Conservation (phyloP, 768 basidiomycete genomes). For the Sutorius australiensis region DNA sequence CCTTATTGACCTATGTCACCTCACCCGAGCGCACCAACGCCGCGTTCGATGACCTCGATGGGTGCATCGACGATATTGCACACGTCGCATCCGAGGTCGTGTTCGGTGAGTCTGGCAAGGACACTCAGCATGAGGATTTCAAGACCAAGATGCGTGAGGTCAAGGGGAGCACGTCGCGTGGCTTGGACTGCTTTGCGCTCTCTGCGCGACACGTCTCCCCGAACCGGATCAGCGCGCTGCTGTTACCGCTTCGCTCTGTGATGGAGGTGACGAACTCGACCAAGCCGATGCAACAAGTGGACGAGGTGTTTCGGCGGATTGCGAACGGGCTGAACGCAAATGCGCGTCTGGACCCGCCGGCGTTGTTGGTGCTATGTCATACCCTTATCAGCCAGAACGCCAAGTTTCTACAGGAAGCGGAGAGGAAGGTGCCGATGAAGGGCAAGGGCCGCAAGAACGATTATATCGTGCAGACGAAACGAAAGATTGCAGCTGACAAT, state of each 20-base stretch:
- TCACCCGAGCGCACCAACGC: conserved; percentile 47
- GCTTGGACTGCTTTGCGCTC: conserved; percentile 81
- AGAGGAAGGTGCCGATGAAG: conserved; percentile 30
- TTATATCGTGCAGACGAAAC: conserved; percentile 75
- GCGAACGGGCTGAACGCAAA: conserved; percentile 85
- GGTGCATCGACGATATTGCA: conserved; percentile 73
- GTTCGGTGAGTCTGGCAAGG: conserved; percentile 90
- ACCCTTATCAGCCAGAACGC: conserved; percentile 90
- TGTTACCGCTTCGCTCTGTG: conserved; percentile 76
- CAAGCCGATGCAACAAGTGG: conserved; percentile 78
- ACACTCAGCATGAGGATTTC: conserved; percentile 85
- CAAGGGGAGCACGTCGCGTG: conserved; percentile 73
- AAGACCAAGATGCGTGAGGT: conserved; percentile 95
- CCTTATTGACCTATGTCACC: conserved; percentile 78
- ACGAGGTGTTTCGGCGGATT: conserved; percentile 83
- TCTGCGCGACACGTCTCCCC: conserved; percentile 79
- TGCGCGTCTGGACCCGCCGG: conserved; percentile 58
- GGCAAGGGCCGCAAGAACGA: conserved; percentile 42
- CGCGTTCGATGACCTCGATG: conserved; percentile 64
- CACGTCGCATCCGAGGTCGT: conserved; percentile 85
- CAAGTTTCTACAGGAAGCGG: conserved; percentile 68
- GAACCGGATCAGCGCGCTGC: conserved; percentile 64
- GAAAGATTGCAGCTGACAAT: conserved; percentile 47
- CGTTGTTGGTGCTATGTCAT: conserved; percentile 79
- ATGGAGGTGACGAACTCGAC: conserved; percentile 81